Evolutionary conservation across 208 protist genomes (phyloP), one percentile per base, ranked within the genome.

Genomic region (Phytomonas francai): DNA sequence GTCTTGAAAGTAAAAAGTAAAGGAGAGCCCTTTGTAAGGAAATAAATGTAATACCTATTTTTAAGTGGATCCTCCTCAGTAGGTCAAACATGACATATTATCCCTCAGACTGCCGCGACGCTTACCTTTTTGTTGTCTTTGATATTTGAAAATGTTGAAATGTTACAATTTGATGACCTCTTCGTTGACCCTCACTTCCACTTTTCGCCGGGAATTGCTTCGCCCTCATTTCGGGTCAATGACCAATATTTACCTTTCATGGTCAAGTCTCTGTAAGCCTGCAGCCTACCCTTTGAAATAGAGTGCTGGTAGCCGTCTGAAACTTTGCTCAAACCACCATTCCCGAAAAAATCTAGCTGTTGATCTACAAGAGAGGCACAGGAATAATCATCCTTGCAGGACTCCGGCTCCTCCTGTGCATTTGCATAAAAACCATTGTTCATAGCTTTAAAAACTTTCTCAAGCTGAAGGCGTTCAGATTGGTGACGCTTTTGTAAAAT

Each of bases 181-280:
- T 34, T 6, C 59, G 7, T 63, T n/a, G 19, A 39, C 19, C 29
- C 32, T 73, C 58, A 80, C 32, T 67, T 76, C 72, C 76, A 80
- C 65, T 77, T 78, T 33, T 88, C 83, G 16, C 75, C 79, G 3
- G 61, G 66, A 14, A 91, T 59, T 63, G 72, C 51, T 60, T 89
- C 83, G 5, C 83, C 83, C 29, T 78, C 63, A 22, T 80, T 29
- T 12, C 85, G 72, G 0, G 87, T 89, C 11, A 92, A 70, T 29
- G 80, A 81, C 83, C 85, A 92, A 75, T 89, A 90, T 67, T 77
- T 80, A 39, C 90, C 87, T 54, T 89, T 88, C 84, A 93, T 90
- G n/a, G 87, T 93, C 28, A 91, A 78, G 67, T 96, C 90, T 22
- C 90, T 80, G 73, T 92, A 92, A 56, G 76, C 72, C 36, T 91